A percentile compares a stretch with the other conserved stretches of the same genome.
Evolutionary conservation across 345 rosid species (phyloP).

Genomic region (Populus davidiana): DNA sequence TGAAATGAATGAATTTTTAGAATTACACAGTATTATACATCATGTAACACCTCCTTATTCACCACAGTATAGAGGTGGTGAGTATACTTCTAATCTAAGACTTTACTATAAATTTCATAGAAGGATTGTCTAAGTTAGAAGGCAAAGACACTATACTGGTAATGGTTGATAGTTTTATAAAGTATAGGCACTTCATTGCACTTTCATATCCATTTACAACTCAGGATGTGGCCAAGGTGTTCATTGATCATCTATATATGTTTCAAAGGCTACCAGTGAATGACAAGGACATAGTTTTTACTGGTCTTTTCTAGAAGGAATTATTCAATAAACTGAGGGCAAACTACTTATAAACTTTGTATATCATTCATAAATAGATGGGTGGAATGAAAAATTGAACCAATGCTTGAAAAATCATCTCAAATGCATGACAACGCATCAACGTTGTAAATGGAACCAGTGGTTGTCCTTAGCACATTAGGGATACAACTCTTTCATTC

Average conservation of each 20-base stretch:
- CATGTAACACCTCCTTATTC: no score
- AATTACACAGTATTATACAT: no score
- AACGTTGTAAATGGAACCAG: no score
- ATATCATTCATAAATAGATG: neutral
- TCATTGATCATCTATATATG: neutral
- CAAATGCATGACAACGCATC: no score
- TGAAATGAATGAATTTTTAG: no score
- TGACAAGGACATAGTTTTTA: neutral
- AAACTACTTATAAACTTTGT: neutral
- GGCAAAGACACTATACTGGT: neutral
- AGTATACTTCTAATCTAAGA: no score
- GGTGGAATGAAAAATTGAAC: neutral
- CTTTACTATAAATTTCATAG: no score
- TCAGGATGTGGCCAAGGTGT: neutral
- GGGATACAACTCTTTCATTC: no score
- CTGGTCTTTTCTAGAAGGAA: neutral
- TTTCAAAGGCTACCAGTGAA: neutral
- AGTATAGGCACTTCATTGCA: neutral
- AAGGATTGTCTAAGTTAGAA: no score
- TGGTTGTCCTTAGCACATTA: no score
- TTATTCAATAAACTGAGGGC: neutral
- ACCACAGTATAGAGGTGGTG: no score
- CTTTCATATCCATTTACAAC: neutral
- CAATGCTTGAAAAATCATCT: neutral
- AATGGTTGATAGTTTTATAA: neutral